These are phyloP conservation scores for Boechera divaricarpa DNA, from an alignment of 345 rosid genomes.

Conservation along the genomic window DNA sequence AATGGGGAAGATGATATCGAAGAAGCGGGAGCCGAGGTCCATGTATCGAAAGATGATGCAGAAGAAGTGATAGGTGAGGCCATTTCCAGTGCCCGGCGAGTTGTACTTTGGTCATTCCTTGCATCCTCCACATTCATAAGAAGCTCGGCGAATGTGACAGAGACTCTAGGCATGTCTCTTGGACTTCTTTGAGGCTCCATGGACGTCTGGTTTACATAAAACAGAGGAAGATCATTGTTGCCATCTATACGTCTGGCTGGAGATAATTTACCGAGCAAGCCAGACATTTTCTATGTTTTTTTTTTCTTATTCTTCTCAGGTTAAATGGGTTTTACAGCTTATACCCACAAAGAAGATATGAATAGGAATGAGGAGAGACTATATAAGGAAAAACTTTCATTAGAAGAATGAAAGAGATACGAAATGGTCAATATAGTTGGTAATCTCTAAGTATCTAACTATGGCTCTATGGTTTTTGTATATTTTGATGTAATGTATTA, in stretches of 20 bases:
- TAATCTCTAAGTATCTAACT: conserved; percentile 59
- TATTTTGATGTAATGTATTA: conserved; percentile 24
- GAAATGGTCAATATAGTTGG: conserved; percentile 57
- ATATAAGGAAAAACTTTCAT: conserved; percentile 32
- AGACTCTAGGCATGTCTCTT: conserved; percentile 42
- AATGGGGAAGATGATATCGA: conserved; percentile 58
- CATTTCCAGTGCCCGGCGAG: conserved; percentile 47
- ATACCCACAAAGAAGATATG: conserved; percentile 38
- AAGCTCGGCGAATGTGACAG: conserved; percentile 69
- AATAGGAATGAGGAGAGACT: conserved; percentile 36
- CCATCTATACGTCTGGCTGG: conserved; percentile 33
- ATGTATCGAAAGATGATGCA: conserved; percentile 43
- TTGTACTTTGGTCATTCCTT: conserved; percentile 41
- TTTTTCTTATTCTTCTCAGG: neutral
- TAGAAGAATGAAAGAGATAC: conserved; percentile 32
- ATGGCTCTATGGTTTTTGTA: conserved; percentile 30
- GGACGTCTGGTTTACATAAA: conserved; percentile 38
- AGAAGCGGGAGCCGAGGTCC: conserved; percentile 51
- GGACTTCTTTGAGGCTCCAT: conserved; percentile 55
- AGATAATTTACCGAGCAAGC: conserved; percentile 41
- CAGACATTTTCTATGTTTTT: conserved; percentile 44
- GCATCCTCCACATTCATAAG: conserved; percentile 66
- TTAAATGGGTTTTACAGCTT: conserved; percentile 27
- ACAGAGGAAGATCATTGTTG: conserved; percentile 50
- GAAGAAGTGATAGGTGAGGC: conserved; percentile 50